Conservation (phyloP, 768 basidiomycete genomes). For the Cyclocybe aegerita region DNA sequence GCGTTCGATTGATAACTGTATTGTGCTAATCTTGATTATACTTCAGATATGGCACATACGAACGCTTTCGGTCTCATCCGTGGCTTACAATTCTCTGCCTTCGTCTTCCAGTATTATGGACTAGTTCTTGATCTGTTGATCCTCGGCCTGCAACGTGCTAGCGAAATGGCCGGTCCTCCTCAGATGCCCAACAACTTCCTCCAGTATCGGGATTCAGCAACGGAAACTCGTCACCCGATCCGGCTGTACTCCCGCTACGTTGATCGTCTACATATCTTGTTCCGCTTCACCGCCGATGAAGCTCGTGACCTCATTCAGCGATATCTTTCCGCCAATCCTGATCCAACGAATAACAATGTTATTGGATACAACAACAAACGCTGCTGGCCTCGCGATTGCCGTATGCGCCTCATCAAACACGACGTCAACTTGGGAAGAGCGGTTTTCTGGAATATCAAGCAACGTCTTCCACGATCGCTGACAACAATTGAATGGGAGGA, state of each 20-base stretch:
- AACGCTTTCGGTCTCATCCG: slow-evolving; percentile 97
- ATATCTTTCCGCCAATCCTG: slow-evolving; percentile 95
- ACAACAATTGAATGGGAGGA: slow-evolving; percentile 99
- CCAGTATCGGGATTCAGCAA: slow-evolving; percentile 92
- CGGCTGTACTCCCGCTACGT: slow-evolving; percentile 97
- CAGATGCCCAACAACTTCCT: slow-evolving; percentile 98
- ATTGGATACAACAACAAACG: slow-evolving; percentile 99
- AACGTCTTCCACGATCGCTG: slow-evolving; percentile 89
- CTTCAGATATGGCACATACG: slow-evolving; percentile 88
- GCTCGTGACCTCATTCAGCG: slow-evolving; percentile 97
- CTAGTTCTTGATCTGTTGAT: slow-evolving; percentile 94
- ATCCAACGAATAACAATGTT: slow-evolving; percentile 98
- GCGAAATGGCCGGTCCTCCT: slow-evolving; percentile 98
- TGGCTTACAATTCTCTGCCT: slow-evolving; percentile 96
- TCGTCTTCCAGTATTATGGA: slow-evolving; percentile 99
- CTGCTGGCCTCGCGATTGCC: slow-evolving; percentile 99
- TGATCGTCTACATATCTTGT: slow-evolving; percentile 91
- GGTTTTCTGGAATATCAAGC: slow-evolving; percentile 99
- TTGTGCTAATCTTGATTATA: slow-evolving; percentile 3
- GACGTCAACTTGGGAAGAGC: slow-evolving; percentile 98
- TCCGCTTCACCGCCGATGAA: slow-evolving; percentile 97
- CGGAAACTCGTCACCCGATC: slow-evolving; percentile 97
- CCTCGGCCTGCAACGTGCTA: slow-evolving; percentile 95
- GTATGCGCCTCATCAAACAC: slow-evolving; percentile 99
- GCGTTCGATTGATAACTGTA: not conserved